These are phyloP conservation scores for Colletotrichum tropicale DNA, from an alignment of 2,329 filamentous ascomycete genomes.

Conservation along the genomic window DNA sequence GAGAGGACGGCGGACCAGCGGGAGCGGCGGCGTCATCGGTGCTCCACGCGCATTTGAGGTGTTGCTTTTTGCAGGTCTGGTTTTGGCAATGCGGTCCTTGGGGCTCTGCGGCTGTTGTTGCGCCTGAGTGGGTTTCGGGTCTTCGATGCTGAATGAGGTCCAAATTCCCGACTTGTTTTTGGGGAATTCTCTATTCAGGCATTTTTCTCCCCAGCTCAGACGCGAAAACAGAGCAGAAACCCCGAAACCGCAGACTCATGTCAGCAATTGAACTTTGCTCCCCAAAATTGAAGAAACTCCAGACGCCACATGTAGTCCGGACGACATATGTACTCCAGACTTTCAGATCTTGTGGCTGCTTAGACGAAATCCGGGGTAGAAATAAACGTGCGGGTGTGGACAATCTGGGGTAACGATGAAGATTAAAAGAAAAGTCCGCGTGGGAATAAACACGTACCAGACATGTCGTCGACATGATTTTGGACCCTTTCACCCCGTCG, in stretches of 20 bases:
- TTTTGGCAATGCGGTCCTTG: background rate
- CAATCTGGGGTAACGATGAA: conserved; percentile 1
- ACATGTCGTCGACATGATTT: conserved; percentile 16
- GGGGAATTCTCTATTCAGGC: background rate
- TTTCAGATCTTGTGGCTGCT: background rate
- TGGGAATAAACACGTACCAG: background rate
- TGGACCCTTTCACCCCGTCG: background rate
- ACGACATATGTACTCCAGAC: background rate
- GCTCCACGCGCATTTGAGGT: conserved; percentile 10
- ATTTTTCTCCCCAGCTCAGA: background rate
- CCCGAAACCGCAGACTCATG: background rate
- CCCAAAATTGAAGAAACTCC: background rate
- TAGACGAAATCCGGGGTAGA: background rate
- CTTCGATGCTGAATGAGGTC: background rate
- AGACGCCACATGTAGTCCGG: background rate
- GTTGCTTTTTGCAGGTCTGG: conserved; percentile 6
- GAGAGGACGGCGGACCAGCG: background rate
- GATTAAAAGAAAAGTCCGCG: background rate
- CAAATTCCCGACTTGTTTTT: background rate
- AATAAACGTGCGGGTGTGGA: background rate
- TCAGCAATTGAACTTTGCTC: background rate
- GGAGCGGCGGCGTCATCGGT: conserved; percentile 1
- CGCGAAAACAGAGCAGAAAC: background rate
- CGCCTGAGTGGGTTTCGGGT: background rate
- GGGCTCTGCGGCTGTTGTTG: background rate